phyloP scores from a whole-genome alignment of 2,329 filamentous ascomycete species.

The Alternaria ethzedia region DNA sequence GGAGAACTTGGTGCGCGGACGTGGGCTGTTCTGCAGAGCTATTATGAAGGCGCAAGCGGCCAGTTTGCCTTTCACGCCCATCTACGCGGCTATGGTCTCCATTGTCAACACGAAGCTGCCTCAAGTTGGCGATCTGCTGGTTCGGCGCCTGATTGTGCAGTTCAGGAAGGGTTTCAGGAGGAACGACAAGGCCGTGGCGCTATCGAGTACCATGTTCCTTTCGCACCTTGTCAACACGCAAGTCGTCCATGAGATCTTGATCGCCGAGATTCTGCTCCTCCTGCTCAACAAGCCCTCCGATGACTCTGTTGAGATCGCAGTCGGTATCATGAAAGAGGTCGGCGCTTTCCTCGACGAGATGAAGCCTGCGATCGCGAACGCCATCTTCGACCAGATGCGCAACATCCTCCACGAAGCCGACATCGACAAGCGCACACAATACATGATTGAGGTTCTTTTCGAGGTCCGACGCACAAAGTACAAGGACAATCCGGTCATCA shows the following conservation, averaged over 20 bases:
- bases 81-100: conserved; percentile 93
- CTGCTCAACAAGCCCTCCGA: conserved; percentile 94
- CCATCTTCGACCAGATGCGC: conserved; percentile 94
- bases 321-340: conserved; percentile 89
- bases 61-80: conserved; percentile 92
- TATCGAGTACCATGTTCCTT: conserved; percentile 91
- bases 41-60: conserved; percentile 99
- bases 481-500: conserved; percentile 90
- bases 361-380: conserved; percentile 84
- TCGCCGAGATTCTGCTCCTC: conserved; percentile 90
- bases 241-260: conserved; percentile 91
- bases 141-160: conserved; percentile 84
- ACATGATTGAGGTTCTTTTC: conserved; percentile 98
- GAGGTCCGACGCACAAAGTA: conserved; percentile 96
- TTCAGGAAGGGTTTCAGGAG: conserved; percentile 95
- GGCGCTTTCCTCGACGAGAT: conserved; percentile 95
- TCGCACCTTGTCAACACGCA: conserved; percentile 96
- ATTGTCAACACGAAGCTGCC: conserved; percentile 98
- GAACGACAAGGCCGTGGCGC: conserved; percentile 95
- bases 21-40: conserved; percentile 90
- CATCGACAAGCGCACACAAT: conserved; percentile 98
- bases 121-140: conserved; percentile 87
- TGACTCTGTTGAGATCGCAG: conserved; percentile 96
- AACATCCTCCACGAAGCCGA: conserved; percentile 95
- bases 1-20: conserved; percentile 90